Percentiles rank a stretch among this genome's conserved stretches.
Evolutionary conservation across 306 rosid species (phyloP).

Genomic region (Crotalaria pallida): DNA sequence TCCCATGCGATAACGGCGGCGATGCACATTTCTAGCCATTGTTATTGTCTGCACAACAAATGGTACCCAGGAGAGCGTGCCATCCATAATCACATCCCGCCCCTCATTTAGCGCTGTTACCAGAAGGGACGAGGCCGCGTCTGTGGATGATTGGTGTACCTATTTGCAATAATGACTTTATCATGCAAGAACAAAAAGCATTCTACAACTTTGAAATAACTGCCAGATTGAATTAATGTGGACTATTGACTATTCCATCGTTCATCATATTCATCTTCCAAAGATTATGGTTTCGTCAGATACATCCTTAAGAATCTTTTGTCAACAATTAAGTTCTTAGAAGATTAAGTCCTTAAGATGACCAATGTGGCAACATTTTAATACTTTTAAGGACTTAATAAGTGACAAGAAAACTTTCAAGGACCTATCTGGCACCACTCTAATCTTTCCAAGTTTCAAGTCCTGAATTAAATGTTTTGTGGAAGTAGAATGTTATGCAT

Average conservation of each 20-base stretch:
- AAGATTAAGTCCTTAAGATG: too few species aligned
- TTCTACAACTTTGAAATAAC: not conserved
- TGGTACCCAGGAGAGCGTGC: constrained; percentile 93
- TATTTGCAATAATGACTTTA: constrained; percentile 29
- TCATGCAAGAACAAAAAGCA: constrained; percentile 1
- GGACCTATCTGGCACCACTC: too few species aligned
- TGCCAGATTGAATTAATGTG: not conserved
- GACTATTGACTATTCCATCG: not conserved
- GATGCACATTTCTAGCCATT: constrained; percentile 90
- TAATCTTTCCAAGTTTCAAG: too few species aligned
- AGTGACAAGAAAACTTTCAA: too few species aligned
- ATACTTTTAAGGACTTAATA: too few species aligned
- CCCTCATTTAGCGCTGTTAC: constrained; percentile 96
- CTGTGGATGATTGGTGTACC: constrained; percentile 97
- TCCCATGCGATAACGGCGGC: constrained; percentile 94
- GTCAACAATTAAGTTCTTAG: too few species aligned
- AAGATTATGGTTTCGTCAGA: too few species aligned
- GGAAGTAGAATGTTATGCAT: not conserved
- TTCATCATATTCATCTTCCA: not conserved
- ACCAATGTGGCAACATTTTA: too few species aligned
- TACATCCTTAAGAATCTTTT: too few species aligned
- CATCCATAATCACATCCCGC: constrained; percentile 93
- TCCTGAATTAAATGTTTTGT: too few species aligned
- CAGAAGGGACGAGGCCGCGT: constrained; percentile 91
- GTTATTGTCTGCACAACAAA: constrained; percentile 95